Evolutionary conservation across 768 basidiomycete genomes (phyloP).

Genomic region (Boletus reticuloceps): DNA sequence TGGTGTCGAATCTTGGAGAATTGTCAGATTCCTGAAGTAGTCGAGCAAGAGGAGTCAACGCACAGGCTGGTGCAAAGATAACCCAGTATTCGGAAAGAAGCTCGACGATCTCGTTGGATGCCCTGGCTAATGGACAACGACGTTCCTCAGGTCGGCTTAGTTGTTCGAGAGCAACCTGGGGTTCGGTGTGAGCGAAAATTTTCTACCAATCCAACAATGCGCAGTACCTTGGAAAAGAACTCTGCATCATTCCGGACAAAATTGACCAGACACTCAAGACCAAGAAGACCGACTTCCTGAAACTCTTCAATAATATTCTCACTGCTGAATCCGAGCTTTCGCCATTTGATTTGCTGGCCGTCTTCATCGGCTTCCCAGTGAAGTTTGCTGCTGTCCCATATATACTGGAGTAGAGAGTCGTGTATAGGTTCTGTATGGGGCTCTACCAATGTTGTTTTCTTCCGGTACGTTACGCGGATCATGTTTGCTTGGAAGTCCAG

Average conservation of each 20-base stretch:
- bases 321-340: slow-evolving; percentile 70
- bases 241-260: slow-evolving; percentile 72
- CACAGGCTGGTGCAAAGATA: slow-evolving; percentile 83
- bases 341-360: slow-evolving; percentile 63
- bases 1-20: slow-evolving; percentile 60
- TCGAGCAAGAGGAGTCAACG: slow-evolving; percentile 25
- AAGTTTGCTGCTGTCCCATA: slow-evolving; percentile 67
- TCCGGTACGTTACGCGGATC: slow-evolving; percentile 72
- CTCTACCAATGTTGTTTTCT: slow-evolving; percentile 77
- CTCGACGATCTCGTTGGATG: slow-evolving; percentile 84
- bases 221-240: slow-evolving; percentile 64
- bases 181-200: slow-evolving; percentile 5
- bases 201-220: neutral
- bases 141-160: slow-evolving; percentile 68
- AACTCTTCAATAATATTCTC: slow-evolving; percentile 80
- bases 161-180: slow-evolving; percentile 78
- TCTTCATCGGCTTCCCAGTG: slow-evolving; percentile 49
- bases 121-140: slow-evolving; percentile 79
- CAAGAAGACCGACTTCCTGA: slow-evolving; percentile 72
- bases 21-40: neutral
- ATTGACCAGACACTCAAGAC: slow-evolving; percentile 77
- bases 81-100: slow-evolving; percentile 83
- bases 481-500: slow-evolving; percentile 89
- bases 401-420: slow-evolving; percentile 52
- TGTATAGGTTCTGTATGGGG: slow-evolving; percentile 61